Evolutionary conservation across 2,329 filamentous ascomycete genomes (phyloP).

Genomic region (Scopulariopsis brevicaulis): DNA sequence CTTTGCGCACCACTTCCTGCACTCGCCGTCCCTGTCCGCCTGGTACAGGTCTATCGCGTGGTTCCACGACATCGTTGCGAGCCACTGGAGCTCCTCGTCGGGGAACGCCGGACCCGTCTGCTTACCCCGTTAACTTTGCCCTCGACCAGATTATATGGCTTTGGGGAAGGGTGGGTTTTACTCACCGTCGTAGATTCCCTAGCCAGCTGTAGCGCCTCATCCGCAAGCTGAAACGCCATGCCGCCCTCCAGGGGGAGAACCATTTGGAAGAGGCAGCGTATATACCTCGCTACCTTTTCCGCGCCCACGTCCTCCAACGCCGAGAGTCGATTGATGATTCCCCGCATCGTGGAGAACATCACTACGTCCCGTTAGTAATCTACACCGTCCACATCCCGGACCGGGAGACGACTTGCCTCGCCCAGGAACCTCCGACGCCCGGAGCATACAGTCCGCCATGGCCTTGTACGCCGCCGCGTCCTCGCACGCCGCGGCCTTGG

Average conservation of each 20-base stretch:
- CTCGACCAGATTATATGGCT: too few relatives aligned
- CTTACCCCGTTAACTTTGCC: not conserved
- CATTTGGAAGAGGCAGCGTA: slow-evolving; percentile 64
- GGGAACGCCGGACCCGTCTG: slow-evolving; percentile 36
- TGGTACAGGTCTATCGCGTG: slow-evolving; percentile 57
- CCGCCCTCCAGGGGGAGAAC: slow-evolving; percentile 45
- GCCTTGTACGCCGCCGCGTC: slow-evolving; percentile 41
- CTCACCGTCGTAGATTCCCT: slow-evolving; percentile 35
- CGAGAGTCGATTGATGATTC: slow-evolving; percentile 60
- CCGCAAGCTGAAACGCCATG: slow-evolving; percentile 47
- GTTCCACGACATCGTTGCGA: slow-evolving; percentile 60
- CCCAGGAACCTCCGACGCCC: slow-evolving; percentile 32
- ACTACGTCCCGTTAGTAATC: slow-evolving; percentile 20
- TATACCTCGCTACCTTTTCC: slow-evolving; percentile 59
- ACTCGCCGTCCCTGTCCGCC: slow-evolving; percentile 38
- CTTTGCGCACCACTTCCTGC: slow-evolving; percentile 49
- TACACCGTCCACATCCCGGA: not conserved
- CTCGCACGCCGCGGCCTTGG: slow-evolving; percentile 31
- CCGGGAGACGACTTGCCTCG: slow-evolving; percentile 27
- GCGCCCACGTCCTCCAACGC: slow-evolving; percentile 42
- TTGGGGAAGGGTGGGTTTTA: too few relatives aligned
- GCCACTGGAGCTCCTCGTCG: slow-evolving; percentile 60
- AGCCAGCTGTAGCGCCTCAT: slow-evolving; percentile 48
- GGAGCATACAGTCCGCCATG: slow-evolving; percentile 55
- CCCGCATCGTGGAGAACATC: slow-evolving; percentile 42